phyloP scores from a whole-genome alignment of 2,329 filamentous ascomycete genomes.

The Trichoderma harzianum region DNA sequence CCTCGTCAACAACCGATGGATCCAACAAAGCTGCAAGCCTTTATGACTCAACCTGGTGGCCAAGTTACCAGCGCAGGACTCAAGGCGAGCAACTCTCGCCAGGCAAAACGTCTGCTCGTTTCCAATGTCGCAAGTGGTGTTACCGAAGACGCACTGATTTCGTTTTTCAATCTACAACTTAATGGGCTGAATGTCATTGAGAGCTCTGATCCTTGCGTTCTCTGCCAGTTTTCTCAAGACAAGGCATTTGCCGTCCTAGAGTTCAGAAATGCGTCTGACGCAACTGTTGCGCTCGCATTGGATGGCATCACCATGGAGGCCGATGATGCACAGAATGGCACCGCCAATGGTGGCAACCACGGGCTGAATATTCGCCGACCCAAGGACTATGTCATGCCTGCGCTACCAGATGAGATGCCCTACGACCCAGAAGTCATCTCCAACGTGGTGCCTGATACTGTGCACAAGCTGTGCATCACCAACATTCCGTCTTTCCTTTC shows the following conservation, averaged over 20 bases:
- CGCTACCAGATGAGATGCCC: conserved; percentile 67
- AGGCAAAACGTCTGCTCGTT: conserved; percentile 87
- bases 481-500: conserved; percentile 85
- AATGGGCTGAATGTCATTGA: conserved; percentile 94
- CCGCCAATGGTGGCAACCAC: conserved; percentile 48
- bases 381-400: conserved; percentile 95
- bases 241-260: conserved; percentile 81
- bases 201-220: conserved; percentile 77
- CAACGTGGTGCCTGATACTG: conserved; percentile 80
- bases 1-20: conserved; percentile 95
- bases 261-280: conserved; percentile 82
- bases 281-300: conserved; percentile 85
- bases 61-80: conserved; percentile 71
- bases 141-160: conserved; percentile 72
- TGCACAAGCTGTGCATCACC: conserved; percentile 90
- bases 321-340: conserved; percentile 55
- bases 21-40: conserved; percentile 86
- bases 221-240: conserved; percentile 78
- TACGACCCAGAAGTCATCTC: conserved; percentile 76
- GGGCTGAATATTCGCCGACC: conserved; percentile 79
- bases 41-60: conserved; percentile 85
- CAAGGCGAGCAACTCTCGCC: conserved; percentile 88
- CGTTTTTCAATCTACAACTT: conserved; percentile 94
- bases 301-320: conserved; percentile 88
- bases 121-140: conserved; percentile 72